Percentiles rank a stretch among this genome's conserved stretches.
Conservation (phyloP, 495 filamentous ascomycete genomes). For the Xylaria cubensis region DNA sequence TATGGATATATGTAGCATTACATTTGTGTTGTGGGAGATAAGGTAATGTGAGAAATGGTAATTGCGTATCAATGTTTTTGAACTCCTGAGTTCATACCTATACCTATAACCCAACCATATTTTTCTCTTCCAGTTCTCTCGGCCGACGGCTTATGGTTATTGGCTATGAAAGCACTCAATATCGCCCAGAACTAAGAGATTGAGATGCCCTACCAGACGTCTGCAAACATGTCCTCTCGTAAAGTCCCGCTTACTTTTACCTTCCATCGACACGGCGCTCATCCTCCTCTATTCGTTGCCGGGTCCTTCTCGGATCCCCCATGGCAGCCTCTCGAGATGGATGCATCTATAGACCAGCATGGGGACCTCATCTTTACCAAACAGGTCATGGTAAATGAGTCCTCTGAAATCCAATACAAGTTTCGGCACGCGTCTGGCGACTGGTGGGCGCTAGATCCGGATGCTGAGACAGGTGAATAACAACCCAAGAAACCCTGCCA, state of each 20-base stretch:
- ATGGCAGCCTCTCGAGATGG: constrained; percentile 70
- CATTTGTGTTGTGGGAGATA: background rate
- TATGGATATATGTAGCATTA: background rate
- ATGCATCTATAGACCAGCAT: constrained; percentile 49
- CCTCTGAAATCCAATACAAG: constrained; percentile 69
- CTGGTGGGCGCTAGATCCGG: constrained; percentile 70
- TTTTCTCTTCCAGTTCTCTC: background rate
- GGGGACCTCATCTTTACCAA: constrained; percentile 54
- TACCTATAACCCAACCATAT: background rate
- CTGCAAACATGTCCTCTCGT: constrained; percentile 45
- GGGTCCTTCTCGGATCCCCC: constrained; percentile 68
- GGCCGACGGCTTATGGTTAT: background rate
- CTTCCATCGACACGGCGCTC: constrained; percentile 61
- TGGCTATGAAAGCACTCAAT: background rate
- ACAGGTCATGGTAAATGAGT: constrained; percentile 52
- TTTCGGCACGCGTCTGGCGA: constrained; percentile 68
- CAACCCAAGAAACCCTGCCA: background rate
- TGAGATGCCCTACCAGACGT: constrained; percentile 1
- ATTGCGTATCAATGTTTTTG: background rate
- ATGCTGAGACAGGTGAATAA: constrained; percentile 54
- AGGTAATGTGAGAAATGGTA: background rate
- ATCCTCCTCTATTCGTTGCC: constrained; percentile 68
- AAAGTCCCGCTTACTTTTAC: constrained; percentile 59
- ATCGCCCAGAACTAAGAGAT: background rate
- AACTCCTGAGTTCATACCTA: background rate